A percentile compares a stretch with the other conserved stretches of the same genome.
Evolutionary conservation across 192 early-diverging fungal genomes (phyloP).

Genomic region (Coemansia sp.): DNA sequence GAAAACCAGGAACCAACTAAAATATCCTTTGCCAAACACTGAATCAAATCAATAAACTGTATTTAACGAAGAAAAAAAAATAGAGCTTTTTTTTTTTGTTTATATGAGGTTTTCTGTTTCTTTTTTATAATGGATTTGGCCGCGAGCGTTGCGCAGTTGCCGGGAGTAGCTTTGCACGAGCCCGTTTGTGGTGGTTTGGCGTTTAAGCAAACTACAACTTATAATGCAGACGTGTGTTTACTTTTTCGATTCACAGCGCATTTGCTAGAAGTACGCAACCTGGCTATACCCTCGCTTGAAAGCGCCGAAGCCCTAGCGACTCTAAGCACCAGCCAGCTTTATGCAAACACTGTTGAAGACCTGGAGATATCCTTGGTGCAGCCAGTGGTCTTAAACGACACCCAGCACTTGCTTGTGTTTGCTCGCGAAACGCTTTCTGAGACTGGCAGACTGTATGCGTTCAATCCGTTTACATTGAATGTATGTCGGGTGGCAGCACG

Average conservation of each 20-base stretch:
- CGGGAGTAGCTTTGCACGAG: slow-evolving; percentile 14
- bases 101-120: not conserved
- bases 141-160: slow-evolving; percentile 26
- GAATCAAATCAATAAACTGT: not conserved
- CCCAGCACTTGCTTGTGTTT: slow-evolving; percentile 24
- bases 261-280: slow-evolving; percentile 33
- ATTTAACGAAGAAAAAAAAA: too few relatives aligned
- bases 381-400: slow-evolving; percentile 22
- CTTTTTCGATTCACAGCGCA: slow-evolving; percentile 36
- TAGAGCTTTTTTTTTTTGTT: not conserved
- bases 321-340: slow-evolving; percentile 34
- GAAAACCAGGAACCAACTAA: slow-evolving; percentile 21
- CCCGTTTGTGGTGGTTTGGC: slow-evolving; percentile 15
- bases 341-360: slow-evolving; percentile 20
- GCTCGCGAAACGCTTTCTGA: slow-evolving; percentile 20
- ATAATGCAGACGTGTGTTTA: slow-evolving; percentile 9
- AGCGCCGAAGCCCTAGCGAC: slow-evolving; percentile 33
- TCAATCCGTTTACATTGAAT: slow-evolving; percentile 36
- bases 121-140: slow-evolving; percentile 28
- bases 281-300: slow-evolving; percentile 9
- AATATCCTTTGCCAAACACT: slow-evolving; percentile 36
- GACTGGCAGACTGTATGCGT: slow-evolving; percentile 19
- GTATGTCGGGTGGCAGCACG: slow-evolving; percentile 15
- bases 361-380: slow-evolving; percentile 26
- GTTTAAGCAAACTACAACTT: slow-evolving; percentile 2